These are phyloP conservation scores for Pythium graminicola DNA, from an alignment of 352 stramenopile genomes.

Conservation along the genomic window DNA sequence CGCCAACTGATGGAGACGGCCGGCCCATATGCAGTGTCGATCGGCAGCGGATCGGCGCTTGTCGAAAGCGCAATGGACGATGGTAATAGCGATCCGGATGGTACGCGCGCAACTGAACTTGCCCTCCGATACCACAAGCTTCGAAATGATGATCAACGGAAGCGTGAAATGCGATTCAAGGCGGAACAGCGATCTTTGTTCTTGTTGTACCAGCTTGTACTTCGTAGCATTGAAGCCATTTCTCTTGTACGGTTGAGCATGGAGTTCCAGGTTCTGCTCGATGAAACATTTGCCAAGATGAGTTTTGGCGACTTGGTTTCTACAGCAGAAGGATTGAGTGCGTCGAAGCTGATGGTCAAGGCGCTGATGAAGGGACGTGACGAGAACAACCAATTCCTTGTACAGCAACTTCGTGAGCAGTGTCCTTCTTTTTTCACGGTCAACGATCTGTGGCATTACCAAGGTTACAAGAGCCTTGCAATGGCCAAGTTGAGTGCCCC, in stretches of 20 bases:
- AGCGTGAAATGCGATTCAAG: constrained; percentile 71
- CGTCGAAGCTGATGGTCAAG: constrained; percentile 76
- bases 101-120: constrained; percentile 58
- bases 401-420: constrained; percentile 78
- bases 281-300: constrained; percentile 55
- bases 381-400: constrained; percentile 76
- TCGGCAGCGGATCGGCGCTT: constrained; percentile 48
- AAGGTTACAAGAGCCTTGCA: constrained; percentile 79
- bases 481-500: constrained; percentile 69
- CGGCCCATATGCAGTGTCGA: constrained; percentile 68
- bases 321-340: constrained; percentile 46
- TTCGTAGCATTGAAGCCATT: constrained; percentile 74
- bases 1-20: constrained; percentile 76
- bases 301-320: constrained; percentile 75
- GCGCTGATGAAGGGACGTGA: constrained; percentile 66
- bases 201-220: constrained; percentile 68
- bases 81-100: constrained; percentile 27
- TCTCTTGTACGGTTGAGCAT: constrained; percentile 59
- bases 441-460: constrained; percentile 74
- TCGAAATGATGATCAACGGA: constrained; percentile 62
- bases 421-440: constrained; percentile 82
- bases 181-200: constrained; percentile 78
- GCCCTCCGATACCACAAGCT: constrained; percentile 65
- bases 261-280: constrained; percentile 62
- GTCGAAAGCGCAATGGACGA: constrained; percentile 54